Base-by-base conservation (phyloP, 139 green algal genomes). In the Nannochloris sp. region DNA sequence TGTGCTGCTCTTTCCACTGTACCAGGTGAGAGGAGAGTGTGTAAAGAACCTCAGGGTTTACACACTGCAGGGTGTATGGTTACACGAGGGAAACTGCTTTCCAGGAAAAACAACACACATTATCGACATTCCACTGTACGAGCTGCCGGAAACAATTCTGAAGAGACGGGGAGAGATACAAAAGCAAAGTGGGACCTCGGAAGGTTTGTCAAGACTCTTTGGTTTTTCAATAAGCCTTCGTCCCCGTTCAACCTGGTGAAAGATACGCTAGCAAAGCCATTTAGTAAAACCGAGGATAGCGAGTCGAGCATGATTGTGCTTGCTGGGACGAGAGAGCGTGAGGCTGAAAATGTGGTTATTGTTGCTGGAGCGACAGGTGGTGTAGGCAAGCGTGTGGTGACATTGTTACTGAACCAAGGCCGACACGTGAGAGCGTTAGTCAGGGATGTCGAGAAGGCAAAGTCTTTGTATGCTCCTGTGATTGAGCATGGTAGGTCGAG, bases 361-460 rank as follows among this genome's bases (percentile, higher is more conserved):
- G 72, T 76, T n/a, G 60, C 80, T 70, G 88, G 88, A 23, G 88
- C 87, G 9, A 66, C 88, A 14, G 88, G 88, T 24, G 86, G 88
- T 29, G 81, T 91, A 61, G 88, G 88, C 50, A 81, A 79, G 67
- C 76, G 87, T 1, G 86, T 94, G 36, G 88, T 95, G 61, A 51
- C 72, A 34, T 60, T 67, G n/a, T 78, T 95, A 66, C 69, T 92
- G 36, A 36, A 60, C 19, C 59, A 57, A 23, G 88, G 82, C 2
- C 60, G 66, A 46, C 61, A 67, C 18, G 88, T 95, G 60, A 71
- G 88, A 5, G 88, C 80, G 5, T 72, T 95, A 48, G 87, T 91
- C 15, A 63, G 81, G 2, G 80, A 89, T 54, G 23, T 79, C 21
- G 61, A 69, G 3, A 93, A 90, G 62, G 86, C 82, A 0, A 62